Evolutionary conservation across 148 eudicot species (phyloP).

Genomic region (Agrostemma githago): DNA sequence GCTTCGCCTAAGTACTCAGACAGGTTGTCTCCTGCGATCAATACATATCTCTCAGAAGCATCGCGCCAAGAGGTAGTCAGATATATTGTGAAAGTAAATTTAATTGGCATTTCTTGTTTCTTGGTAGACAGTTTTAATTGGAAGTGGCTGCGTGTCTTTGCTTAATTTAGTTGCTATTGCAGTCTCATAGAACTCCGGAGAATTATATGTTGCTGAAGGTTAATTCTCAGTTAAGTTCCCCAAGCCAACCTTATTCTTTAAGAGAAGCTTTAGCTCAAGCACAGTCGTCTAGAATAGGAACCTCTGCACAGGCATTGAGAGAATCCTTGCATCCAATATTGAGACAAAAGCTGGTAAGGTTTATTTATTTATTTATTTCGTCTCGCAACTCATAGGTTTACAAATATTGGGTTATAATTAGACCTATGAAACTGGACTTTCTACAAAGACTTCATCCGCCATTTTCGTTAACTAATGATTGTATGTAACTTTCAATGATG

Average conservation of each 20-base stretch:
- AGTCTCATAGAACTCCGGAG: constrained; percentile 95
- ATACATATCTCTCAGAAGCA: constrained; percentile 85
- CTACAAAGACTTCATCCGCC: background rate
- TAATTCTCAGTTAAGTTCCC: constrained; percentile 94
- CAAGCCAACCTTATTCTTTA: constrained; percentile 97
- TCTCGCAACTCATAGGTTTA: background rate
- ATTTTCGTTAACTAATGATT: background rate
- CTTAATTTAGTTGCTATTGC: constrained; percentile 20
- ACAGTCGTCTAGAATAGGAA: constrained; percentile 95
- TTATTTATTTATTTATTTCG: background rate
- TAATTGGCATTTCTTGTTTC: background rate
- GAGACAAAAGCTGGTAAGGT: constrained; percentile 85
- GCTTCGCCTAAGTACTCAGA: constrained; percentile 88
- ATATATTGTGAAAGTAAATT: background rate
- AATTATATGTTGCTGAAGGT: constrained; percentile 93
- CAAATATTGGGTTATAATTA: background rate
- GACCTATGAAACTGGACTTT: background rate
- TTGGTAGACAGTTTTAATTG: constrained; percentile 8
- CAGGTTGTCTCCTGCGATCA: constrained; percentile 94
- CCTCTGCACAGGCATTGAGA: constrained; percentile 86
- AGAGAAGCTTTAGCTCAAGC: constrained; percentile 99
- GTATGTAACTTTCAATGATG: background rate
- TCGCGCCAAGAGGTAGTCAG: constrained; percentile 81
- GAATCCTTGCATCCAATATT: constrained; percentile 95
- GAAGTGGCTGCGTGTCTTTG: background rate